phyloP scores from a whole-genome alignment of 495 filamentous ascomycete genomes.

The Aspergillus olivimuriae region DNA sequence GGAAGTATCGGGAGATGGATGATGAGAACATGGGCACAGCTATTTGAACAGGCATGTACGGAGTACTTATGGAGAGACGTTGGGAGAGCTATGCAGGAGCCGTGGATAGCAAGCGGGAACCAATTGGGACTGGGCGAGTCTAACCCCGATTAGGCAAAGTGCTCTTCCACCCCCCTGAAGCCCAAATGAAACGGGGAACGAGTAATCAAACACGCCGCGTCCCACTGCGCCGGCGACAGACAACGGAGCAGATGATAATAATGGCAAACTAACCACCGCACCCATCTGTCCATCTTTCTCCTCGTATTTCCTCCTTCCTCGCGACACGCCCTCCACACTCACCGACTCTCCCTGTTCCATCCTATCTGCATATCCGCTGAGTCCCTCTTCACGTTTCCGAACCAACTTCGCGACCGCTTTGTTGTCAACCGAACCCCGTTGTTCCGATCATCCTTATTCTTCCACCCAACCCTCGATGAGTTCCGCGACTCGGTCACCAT shows the following conservation, averaged over 20 bases:
- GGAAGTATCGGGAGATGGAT: no score
- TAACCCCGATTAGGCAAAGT: slow-evolving; percentile 18
- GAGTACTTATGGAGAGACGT: no score
- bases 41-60: no score
- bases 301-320: neutral
- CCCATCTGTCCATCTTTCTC: neutral
- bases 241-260: neutral
- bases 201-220: slow-evolving; percentile 20
- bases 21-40: slow-evolving; percentile 31
- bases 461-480: slow-evolving; percentile 24
- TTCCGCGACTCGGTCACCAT: slow-evolving; percentile 15
- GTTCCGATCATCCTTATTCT: neutral
- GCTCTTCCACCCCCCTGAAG: slow-evolving; percentile 27
- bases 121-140: slow-evolving; percentile 23
- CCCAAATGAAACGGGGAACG: slow-evolving; percentile 8
- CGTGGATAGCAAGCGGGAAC: slow-evolving; percentile 4
- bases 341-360: slow-evolving; percentile 1
- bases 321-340: neutral
- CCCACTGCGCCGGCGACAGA: slow-evolving; percentile 1
- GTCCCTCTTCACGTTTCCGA: neutral
- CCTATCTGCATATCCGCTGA: neutral
- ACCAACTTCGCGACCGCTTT: slow-evolving; percentile 5
- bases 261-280: neutral
- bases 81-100: no score
- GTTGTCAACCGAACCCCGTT: neutral